Evolutionary conservation across 179 eudicot genomes (phyloP), one percentile per base, ranked within the genome.

Genomic region (Beta corolliflora): DNA sequence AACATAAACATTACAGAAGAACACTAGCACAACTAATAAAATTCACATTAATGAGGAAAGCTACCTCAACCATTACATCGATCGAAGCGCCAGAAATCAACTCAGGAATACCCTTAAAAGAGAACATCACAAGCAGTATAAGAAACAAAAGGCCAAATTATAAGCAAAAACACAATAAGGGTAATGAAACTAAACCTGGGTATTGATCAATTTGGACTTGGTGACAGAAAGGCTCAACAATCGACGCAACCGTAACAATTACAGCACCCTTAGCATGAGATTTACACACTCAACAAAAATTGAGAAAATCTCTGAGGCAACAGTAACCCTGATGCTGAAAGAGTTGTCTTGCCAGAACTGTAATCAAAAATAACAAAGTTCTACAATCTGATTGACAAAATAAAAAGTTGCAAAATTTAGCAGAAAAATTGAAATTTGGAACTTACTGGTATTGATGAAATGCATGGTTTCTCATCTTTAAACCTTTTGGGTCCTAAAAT

Each of bases 401-500:
- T 13, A 64, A 44, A 79, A 58, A 60, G 6, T 7, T n/a, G 59
- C 54, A 25, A 66, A 66, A 1, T 70, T 48, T 7, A 54, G 7
- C n/a, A 73, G 7, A 45, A 73, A 75, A 16, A 65, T 48, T 23
- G 29, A 16, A 76, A 41, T 25, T 77, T 36, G 25, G 25, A 46
- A 87, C 91, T 87, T 84, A 95, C 99, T 86, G 79, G 80, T 91
- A 90, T 31, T 87, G 93, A 67, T 95, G 99, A 83, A 92, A 95
- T 80, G 99, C 99, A 72, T 92, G 97, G 25, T 88, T 94, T 85
- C 90, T 88, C 95, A 94, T 91, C 92, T 95, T 95, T 63, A 95
- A 81, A 41, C 99, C 95, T 83, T 94, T 95, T 23, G 99, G 99
- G 83, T 95, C 99, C 99, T 95, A 91, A 81, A 86, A 80, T 55